A percentile compares a stretch with the other conserved stretches of the same genome.
Evolutionary conservation across 495 filamentous ascomycete genomes (phyloP).

Genomic region (Sabuloglossum arenarium): DNA sequence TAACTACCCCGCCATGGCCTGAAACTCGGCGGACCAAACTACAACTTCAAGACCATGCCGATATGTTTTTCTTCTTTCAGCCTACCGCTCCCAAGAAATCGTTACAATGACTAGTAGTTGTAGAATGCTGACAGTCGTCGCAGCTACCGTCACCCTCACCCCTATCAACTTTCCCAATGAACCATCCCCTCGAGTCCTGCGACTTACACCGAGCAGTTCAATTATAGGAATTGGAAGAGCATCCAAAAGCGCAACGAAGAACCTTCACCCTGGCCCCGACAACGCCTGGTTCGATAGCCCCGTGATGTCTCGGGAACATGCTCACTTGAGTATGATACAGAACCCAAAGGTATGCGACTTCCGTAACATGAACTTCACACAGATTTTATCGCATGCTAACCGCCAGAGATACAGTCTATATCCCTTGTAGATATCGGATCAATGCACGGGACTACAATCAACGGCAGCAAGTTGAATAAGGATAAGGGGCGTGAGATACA

Average conservation of each 20-base stretch:
- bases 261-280: conserved; percentile 23
- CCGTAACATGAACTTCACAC: background rate
- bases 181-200: conserved; percentile 9
- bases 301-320: conserved; percentile 67
- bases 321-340: conserved; percentile 28
- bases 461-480: background rate
- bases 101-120: too few relatives aligned
- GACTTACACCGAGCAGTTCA: conserved; percentile 7
- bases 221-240: conserved; percentile 32
- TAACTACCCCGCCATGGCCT: background rate
- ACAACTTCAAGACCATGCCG: background rate
- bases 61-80: background rate
- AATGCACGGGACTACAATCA: conserved; percentile 35
- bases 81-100: background rate
- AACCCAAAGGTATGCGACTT: conserved; percentile 8
- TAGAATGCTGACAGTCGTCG: background rate
- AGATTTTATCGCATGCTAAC: background rate
- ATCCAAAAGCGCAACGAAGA: conserved; percentile 34
- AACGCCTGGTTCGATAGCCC: conserved; percentile 67
- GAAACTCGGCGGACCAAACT: background rate
- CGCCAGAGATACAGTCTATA: background rate
- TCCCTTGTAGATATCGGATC: conserved; percentile 19
- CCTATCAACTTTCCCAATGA: conserved; percentile 9
- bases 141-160: conserved; percentile 13
- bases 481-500: background rate